Base-by-base conservation (phyloP, 768 basidiomycete genomes). In the Crepidotus variabilis region DNA sequence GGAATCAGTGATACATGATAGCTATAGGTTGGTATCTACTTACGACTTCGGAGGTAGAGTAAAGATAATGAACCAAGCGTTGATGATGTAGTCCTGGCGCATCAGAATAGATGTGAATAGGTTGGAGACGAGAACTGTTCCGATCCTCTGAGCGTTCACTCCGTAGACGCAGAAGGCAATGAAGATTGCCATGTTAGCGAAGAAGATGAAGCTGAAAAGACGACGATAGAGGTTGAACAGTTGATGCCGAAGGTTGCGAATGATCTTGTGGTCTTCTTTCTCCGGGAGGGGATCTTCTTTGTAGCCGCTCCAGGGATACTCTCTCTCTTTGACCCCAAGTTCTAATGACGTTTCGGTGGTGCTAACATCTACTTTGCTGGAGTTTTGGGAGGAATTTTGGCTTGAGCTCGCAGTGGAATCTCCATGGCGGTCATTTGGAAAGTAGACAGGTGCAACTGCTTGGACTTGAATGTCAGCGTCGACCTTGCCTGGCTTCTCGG, bases 81-180 rank as follows among this genome's bases (percentile, higher is more conserved):
- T 83, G 62, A 84, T 75, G 32, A 85, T 80, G 58, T 84, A 81
- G 64, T 84, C 79, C 64, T 81, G 78, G 34, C 78, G 73, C 75
- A 81, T 77, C 9, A 79, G 65, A 47, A 79, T 74, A 21, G 78
- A 74, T 51, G 71, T 71, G 55, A 78, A 78, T 16, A 79, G 65
- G 57, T 84, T 85, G 6, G 75, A 71, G 28, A 79, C 65, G 14
- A 75, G 73, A 45, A 78, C 72, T 28, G 73, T 63, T 22, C 73
- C 77, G 16, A 78, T 63, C 33, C 71, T 61, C 36, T 71, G 66
- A 0, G 76, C 64, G 57, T 75, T 70, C 8, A 69, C 70, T 7
- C 72, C 71, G 36, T 61, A 68, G 53, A 75, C 63, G 35, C 74
- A 51, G 35, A 75, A 59, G 22, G 65, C 71, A 56, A 85, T 78